A percentile compares a stretch with the other conserved stretches of the same genome.
Evolutionary conservation across 2,329 filamentous ascomycete genomes (phyloP).

Genomic region (Diaporthe australafricana): DNA sequence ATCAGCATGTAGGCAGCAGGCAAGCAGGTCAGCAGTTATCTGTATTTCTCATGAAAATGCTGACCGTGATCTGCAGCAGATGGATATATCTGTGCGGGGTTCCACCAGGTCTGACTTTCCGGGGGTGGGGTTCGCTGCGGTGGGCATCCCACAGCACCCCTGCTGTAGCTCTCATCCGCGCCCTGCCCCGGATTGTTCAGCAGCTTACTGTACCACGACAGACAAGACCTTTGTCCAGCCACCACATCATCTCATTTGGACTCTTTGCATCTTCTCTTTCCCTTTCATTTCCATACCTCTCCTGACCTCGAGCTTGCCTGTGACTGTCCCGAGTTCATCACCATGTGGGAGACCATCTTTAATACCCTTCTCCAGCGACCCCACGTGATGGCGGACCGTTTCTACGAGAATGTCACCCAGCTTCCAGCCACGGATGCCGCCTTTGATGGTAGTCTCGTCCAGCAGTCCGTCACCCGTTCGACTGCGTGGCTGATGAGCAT

Average conservation of each 20-base stretch:
- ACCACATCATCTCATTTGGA: background rate
- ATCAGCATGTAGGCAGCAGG: too few species aligned
- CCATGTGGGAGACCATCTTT: background rate
- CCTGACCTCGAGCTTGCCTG: too few species aligned
- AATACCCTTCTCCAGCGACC: background rate
- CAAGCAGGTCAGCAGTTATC: background rate
- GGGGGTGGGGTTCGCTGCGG: too few species aligned
- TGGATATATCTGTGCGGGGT: too few species aligned
- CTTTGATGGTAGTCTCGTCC: background rate
- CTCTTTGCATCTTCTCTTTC: background rate
- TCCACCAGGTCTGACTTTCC: too few species aligned
- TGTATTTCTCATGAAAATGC: background rate
- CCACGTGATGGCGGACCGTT: background rate
- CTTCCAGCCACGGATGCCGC: background rate
- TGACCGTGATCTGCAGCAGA: too few species aligned
- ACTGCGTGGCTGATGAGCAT: background rate
- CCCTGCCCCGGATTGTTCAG: too few species aligned
- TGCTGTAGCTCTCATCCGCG: background rate
- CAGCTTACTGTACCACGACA: background rate
- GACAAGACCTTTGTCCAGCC: background rate
- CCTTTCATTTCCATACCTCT: background rate
- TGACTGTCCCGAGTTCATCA: background rate
- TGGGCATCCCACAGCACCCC: too few species aligned
- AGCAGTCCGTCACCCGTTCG: background rate
- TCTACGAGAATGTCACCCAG: constrained; percentile 9